A percentile compares a stretch with the other conserved stretches of the same genome.
Conservation (phyloP, 148 eudicot species). For the Camellia sinensis region DNA sequence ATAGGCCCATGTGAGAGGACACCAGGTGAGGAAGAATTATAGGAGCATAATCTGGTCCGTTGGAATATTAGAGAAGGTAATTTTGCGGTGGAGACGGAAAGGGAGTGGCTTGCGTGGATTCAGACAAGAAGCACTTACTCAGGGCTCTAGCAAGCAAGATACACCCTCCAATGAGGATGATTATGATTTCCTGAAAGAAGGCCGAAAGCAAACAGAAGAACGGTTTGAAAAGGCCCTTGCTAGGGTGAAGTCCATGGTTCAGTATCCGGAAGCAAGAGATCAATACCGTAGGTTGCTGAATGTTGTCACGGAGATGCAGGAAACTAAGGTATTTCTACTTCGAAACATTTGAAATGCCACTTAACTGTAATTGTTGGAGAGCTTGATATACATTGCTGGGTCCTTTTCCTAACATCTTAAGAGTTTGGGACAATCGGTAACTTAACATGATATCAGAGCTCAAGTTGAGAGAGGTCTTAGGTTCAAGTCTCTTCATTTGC, state of each 20-base stretch:
- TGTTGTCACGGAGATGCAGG: conserved; percentile 67
- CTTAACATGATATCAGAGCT: too few species aligned
- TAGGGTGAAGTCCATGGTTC: conserved; percentile 90
- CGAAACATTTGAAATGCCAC: neutral
- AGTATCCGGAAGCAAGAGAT: conserved; percentile 82
- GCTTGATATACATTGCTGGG: too few species aligned
- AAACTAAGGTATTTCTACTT: conserved; percentile 45
- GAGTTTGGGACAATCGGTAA: too few species aligned
- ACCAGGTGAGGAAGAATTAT: conserved; percentile 78
- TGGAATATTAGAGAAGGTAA: conserved; percentile 78
- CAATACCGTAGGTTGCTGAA: conserved; percentile 78
- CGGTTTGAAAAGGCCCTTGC: conserved; percentile 73
- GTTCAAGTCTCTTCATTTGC: too few species aligned
- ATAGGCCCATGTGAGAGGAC: conserved; percentile 89
- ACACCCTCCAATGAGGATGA: conserved; percentile 58
- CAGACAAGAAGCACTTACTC: conserved; percentile 47
- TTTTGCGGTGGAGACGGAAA: conserved; percentile 80
- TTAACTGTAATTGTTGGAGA: too few species aligned
- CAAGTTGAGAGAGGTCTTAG: too few species aligned
- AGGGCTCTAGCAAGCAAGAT: conserved; percentile 30
- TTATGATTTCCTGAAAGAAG: conserved; percentile 77
- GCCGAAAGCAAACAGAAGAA: conserved; percentile 75
- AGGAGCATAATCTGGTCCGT: conserved; percentile 81
- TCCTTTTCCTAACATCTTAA: too few species aligned
- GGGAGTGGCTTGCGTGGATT: conserved; percentile 69